These are phyloP conservation scores for Aspergillus novofumigatus DNA, from an alignment of 2,329 filamentous ascomycete genomes.

Conservation along the genomic window DNA sequence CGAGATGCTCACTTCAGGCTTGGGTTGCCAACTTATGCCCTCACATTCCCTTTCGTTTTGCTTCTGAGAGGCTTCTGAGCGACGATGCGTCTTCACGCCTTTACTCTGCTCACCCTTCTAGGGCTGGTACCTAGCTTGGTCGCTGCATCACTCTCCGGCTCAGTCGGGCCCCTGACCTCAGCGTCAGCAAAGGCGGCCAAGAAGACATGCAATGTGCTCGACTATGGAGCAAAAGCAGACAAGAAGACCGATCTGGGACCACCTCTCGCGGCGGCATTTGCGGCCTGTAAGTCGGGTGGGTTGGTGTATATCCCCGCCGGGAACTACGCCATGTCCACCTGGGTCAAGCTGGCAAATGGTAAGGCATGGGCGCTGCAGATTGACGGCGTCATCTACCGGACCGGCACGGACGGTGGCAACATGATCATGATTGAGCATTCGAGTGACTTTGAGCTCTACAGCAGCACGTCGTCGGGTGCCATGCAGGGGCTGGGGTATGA, in stretches of 20 bases:
- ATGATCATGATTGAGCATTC: slow-evolving; percentile 52
- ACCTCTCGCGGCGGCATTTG: slow-evolving; percentile 47
- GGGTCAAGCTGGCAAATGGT: slow-evolving; percentile 47
- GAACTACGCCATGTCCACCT: slow-evolving; percentile 48
- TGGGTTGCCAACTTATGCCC: neutral
- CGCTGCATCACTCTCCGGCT: slow-evolving; percentile 38
- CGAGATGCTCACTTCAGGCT: neutral
- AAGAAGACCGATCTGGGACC: slow-evolving; percentile 50
- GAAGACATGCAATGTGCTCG: slow-evolving; percentile 51
- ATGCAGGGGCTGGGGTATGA: slow-evolving; percentile 52
- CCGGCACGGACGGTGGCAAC: slow-evolving; percentile 48
- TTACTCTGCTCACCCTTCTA: slow-evolving; percentile 9
- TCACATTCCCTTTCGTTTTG: neutral
- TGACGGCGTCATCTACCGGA: slow-evolving; percentile 52
- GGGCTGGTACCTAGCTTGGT: slow-evolving; percentile 25
- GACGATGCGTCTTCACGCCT: slow-evolving; percentile 7
- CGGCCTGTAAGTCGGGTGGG: slow-evolving; percentile 49
- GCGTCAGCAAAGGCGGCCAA: slow-evolving; percentile 42
- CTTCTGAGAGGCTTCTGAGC: neutral
- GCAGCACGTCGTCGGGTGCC: slow-evolving; percentile 48
- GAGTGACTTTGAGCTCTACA: slow-evolving; percentile 53
- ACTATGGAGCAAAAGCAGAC: slow-evolving; percentile 51
- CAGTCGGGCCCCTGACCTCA: slow-evolving; percentile 44
- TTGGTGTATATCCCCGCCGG: slow-evolving; percentile 49
- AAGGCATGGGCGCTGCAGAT: slow-evolving; percentile 49